Base-by-base conservation (phyloP, 1,284 basidiomycete genomes). In the Cutaneotrichosporon spelunceum region DNA sequence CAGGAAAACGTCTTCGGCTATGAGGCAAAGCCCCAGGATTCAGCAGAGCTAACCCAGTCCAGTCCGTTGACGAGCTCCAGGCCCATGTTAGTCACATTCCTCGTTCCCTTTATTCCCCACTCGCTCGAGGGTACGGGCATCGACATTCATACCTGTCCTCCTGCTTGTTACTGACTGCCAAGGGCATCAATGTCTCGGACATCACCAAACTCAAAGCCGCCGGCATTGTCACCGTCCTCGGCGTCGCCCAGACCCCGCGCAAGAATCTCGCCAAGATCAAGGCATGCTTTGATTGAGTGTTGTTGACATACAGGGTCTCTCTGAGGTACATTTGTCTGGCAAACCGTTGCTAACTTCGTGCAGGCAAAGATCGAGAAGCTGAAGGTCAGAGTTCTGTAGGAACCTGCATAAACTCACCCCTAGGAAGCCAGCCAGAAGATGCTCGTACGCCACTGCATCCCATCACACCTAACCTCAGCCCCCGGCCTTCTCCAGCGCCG, bases 181-280 rank as follows among this genome's bases (percentile, higher is more conserved):
- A 94, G 90, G 92, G 93, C 23, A 94, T 95, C 77, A 95, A 94
- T 67, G 87, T 93, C 33, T 90, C 93, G 80, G 93, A 96, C 74
- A 94, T 96, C 60, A 77, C 88, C 61, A 96, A 96, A 79, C 86
- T 96, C 67, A 95, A 95, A 81, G 90, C 77, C 0, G 72, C 78
- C 4, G 81, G 81, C 10, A 78, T 81, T 50, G 78, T 81, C 16
- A 82, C 81, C 3, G 72, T 82, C 14, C 75, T 81, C n/a, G 77
- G 77, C 16, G 78, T 89, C 53, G 66, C 66, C 53, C 78, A 79
- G 87, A 92, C 90, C 1, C 91, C 93, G 0, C 82, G 91, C 61
- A 84, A 89, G 66, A 89, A 92, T 60, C 82, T 96, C 72, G 81
- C 92, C 60, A 95, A 94, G 76, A 91, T 96, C 70, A 96, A 96